Evolutionary conservation across 2,329 filamentous ascomycete species (phyloP).

Genomic region (Lasiodiplodia gonubiensis): DNA sequence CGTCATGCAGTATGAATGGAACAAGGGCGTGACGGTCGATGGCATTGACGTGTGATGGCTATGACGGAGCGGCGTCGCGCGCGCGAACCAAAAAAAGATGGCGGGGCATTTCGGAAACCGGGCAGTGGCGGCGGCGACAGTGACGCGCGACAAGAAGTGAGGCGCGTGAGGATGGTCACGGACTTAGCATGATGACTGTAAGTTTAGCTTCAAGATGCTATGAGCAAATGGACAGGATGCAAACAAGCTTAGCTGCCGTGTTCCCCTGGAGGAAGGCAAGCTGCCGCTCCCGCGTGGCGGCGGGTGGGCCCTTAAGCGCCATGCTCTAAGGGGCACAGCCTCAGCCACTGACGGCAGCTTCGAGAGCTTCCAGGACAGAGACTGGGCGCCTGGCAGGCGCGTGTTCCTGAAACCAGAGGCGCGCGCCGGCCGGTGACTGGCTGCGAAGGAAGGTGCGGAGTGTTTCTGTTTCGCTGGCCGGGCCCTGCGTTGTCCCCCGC

Average conservation of each 20-base stretch:
- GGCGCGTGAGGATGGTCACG: background rate
- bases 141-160: background rate
- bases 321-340: conserved; percentile 11
- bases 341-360: conserved; percentile 23
- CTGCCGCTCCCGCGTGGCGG: conserved; percentile 14
- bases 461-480: conserved; percentile 18
- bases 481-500: conserved; percentile 22
- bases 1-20: conserved; percentile 81
- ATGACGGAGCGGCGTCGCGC: background rate
- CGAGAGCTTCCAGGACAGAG: background rate
- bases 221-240: conserved; percentile 15
- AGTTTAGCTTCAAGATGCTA: conserved; percentile 1
- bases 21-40: conserved; percentile 83
- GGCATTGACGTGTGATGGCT: conserved; percentile 74
- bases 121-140: conserved; percentile 5
- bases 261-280: conserved; percentile 6
- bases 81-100: conserved; percentile 21
- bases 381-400: conserved; percentile 8
- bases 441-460: background rate
- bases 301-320: conserved; percentile 8
- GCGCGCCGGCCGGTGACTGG: conserved; percentile 16
- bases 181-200: conserved; percentile 4
- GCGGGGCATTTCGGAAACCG: conserved; percentile 8
- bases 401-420: conserved; percentile 8
- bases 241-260: conserved; percentile 9